Evolutionary conservation across 352 stramenopile species (phyloP).

Genomic region (Pythium aphanidermatum): DNA sequence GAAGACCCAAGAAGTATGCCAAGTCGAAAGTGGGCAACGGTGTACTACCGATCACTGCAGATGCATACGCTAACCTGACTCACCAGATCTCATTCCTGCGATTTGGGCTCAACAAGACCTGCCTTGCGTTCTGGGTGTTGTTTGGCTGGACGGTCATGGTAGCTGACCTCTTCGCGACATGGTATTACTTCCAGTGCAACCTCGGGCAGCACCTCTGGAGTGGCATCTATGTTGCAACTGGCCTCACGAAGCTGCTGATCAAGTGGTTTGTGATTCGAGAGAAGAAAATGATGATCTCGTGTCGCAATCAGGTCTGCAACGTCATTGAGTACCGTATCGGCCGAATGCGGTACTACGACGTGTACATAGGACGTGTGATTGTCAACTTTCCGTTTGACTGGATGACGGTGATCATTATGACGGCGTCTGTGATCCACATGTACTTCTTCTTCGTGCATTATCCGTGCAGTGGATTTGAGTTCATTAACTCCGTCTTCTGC

Average conservation of each 20-base stretch:
- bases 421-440: slow-evolving; percentile 5
- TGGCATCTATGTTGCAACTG: slow-evolving; percentile 2
- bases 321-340: slow-evolving; percentile 6
- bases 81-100: too few species aligned
- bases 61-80: too few species aligned
- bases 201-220: not conserved
- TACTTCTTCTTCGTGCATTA: slow-evolving; percentile 7
- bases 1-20: too few species aligned
- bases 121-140: not conserved
- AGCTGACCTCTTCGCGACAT: not conserved
- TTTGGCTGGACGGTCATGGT: not conserved
- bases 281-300: slow-evolving; percentile 4
- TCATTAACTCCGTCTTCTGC: too few species aligned
- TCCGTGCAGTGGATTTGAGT: too few species aligned
- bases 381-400: slow-evolving; percentile 5
- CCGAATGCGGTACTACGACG: slow-evolving; percentile 4
- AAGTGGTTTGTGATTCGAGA: slow-evolving; percentile 9
- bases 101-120: not conserved
- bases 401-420: slow-evolving; percentile 13
- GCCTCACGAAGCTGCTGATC: slow-evolving; percentile 5
- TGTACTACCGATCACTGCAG: too few species aligned
- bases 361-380: too few species aligned
- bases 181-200: not conserved
- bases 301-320: slow-evolving; percentile 3
- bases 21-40: too few species aligned